phyloP scores from a whole-genome alignment of 1,284 basidiomycete species.

The Tylopilus orsonianus region DNA sequence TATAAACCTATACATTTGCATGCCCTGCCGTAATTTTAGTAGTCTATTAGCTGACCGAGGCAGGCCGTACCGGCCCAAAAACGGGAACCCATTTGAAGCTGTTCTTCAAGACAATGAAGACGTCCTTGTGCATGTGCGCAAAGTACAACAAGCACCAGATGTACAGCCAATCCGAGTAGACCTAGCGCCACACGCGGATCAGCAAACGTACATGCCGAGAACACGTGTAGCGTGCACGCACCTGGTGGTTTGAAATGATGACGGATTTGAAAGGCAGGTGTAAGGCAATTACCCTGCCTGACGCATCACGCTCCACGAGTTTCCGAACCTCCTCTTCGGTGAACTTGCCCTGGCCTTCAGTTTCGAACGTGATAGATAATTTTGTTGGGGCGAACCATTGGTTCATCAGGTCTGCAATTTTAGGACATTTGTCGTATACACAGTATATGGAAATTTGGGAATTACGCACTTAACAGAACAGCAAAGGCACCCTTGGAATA shows the following conservation, averaged over 20 bases:
- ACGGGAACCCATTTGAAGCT: conserved; percentile 87
- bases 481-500: conserved; percentile 86
- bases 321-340: conserved; percentile 54
- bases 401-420: conserved; percentile 64
- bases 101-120: conserved; percentile 90
- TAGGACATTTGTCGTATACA: conserved; percentile 3
- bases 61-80: conserved; percentile 75
- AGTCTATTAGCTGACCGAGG: not conserved
- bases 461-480: conserved; percentile 62
- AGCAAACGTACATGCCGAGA: not conserved
- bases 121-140: conserved; percentile 65
- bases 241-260: conserved; percentile 82
- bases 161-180: conserved; percentile 93
- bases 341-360: conserved; percentile 60
- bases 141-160: conserved; percentile 87
- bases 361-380: conserved; percentile 75
- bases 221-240: conserved; percentile 33
- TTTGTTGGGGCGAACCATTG: conserved; percentile 83
- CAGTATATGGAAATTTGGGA: conserved; percentile 3
- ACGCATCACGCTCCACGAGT: conserved; percentile 54
- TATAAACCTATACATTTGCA: conserved; percentile 93
- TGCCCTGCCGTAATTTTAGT: conserved; percentile 51
- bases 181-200: conserved; percentile 41
- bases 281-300: conserved; percentile 60
- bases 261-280: conserved; percentile 77